Percentiles rank a stretch among this genome's conserved stretches.
phyloP scores from a whole-genome alignment of 306 rosid species.

The Dalbergia oliveri region DNA sequence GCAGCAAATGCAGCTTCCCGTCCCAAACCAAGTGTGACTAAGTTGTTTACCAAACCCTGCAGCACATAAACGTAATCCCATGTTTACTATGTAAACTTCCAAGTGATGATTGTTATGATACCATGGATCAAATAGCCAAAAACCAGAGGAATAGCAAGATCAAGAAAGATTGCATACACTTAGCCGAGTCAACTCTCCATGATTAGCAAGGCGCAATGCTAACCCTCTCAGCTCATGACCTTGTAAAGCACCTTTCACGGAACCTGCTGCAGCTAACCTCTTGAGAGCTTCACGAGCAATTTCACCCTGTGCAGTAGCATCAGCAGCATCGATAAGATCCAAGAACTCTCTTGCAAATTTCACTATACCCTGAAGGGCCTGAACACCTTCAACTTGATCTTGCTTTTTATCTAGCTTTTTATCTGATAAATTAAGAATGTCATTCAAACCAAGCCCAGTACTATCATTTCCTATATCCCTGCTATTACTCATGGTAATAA shows the following conservation, averaged over 20 bases:
- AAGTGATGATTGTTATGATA: slow-evolving; percentile 22
- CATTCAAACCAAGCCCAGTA: slow-evolving; percentile 87
- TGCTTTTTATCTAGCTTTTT: slow-evolving; percentile 81
- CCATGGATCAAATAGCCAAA: slow-evolving; percentile 39
- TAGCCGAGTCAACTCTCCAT: slow-evolving; percentile 93
- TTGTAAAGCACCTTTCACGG: slow-evolving; percentile 94
- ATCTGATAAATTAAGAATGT: slow-evolving; percentile 82
- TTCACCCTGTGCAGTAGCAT: slow-evolving; percentile 98
- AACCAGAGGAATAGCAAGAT: slow-evolving; percentile 36
- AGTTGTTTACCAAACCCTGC: slow-evolving; percentile 89
- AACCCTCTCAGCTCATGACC: slow-evolving; percentile 92
- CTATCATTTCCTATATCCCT: slow-evolving; percentile 85
- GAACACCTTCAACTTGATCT: slow-evolving; percentile 81
- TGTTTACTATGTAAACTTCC: slow-evolving; percentile 22
- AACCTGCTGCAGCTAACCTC: slow-evolving; percentile 94
- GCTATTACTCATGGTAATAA: slow-evolving; percentile 99
- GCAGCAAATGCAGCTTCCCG: slow-evolving; percentile 98
- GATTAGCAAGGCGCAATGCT: slow-evolving; percentile 94
- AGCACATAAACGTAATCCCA: slow-evolving; percentile 37
- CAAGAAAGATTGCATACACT: slow-evolving; percentile 65
- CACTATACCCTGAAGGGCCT: slow-evolving; percentile 73
- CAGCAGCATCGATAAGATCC: slow-evolving; percentile 99
- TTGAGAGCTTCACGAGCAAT: slow-evolving; percentile 98
- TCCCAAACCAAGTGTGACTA: slow-evolving; percentile 87
- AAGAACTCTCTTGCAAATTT: slow-evolving; percentile 92